These are phyloP conservation scores for Dactylis glomerata DNA, from an alignment of 176 grass and related monocot genomes.

Conservation along the genomic window DNA sequence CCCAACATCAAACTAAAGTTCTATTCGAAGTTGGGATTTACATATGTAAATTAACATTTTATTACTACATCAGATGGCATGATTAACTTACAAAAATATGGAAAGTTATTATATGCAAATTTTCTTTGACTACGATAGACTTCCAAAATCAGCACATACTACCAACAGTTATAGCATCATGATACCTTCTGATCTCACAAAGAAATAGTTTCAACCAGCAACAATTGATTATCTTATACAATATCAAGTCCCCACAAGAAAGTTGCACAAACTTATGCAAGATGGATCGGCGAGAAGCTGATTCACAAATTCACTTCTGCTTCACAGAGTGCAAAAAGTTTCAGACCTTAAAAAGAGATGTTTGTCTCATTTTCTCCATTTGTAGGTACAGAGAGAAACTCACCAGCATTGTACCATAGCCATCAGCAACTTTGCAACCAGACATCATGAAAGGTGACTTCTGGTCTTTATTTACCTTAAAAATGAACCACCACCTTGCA, in stretches of 20 bases:
- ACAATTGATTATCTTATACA: not conserved
- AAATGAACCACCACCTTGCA: slow-evolving; percentile 7
- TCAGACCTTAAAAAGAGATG: not conserved
- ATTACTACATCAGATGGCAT: not conserved
- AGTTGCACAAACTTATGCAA: not conserved
- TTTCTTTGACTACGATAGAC: not conserved
- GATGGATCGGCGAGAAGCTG: not conserved
- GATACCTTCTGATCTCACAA: not conserved
- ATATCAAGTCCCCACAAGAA: not conserved
- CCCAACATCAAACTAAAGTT: not conserved
- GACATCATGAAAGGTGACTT: slow-evolving; percentile 94
- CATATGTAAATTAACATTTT: not conserved
- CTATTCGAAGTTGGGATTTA: not conserved
- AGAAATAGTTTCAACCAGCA: not conserved
- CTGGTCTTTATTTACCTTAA: slow-evolving; percentile 78
- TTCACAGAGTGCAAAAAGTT: not conserved
- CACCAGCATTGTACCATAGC: slow-evolving; percentile 91
- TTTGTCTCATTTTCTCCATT: not conserved
- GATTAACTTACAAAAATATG: not conserved
- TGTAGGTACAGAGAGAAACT: slow-evolving; percentile 13
- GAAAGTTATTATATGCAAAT: not conserved
- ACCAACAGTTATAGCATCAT: not conserved
- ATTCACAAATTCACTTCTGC: not conserved
- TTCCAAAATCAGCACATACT: not conserved
- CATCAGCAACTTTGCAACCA: slow-evolving; percentile 97